Base-by-base conservation (phyloP, 495 filamentous ascomycete genomes). In the Pyrenula massariospora region DNA sequence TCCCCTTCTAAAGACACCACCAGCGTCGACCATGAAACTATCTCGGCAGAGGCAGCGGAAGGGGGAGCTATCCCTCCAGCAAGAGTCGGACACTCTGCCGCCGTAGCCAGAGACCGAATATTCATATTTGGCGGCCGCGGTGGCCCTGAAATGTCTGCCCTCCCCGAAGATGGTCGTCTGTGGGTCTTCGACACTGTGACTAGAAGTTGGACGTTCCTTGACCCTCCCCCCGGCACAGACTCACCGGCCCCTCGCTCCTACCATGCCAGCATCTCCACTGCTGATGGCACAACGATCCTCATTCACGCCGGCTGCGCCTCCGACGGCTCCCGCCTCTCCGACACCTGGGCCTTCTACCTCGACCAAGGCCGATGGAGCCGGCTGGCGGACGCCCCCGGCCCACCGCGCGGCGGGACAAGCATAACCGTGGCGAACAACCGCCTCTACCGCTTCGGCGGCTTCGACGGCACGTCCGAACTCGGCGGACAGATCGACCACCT, bases 261-360 rank as follows among this genome's bases (percentile, higher is more conserved):
- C 54, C 75, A 80, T 60, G 58, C 73, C 5, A 74, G 65, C 53
- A 57, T 67, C 31, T 58, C 66, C 2, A 59, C 62, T 10, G 58
- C 51, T 25, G 67, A 81, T 36, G 79, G 79, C 3, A 70, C 73
- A 25, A 77, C 69, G 0, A 66, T 93, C 31, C 84, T 84, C 63
- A 65, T 93, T 15, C 87, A 91, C 60, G 87, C 83, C 5, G 88
- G 88, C 0, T 87, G 84, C 60, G 75, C 79, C 0, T 70, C 77
- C 2, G 76, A 72, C 8, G 80, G 74, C 15, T 8, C 31, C 31
- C 70, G 84, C 12, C 70, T 84, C 1, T 66, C 72, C 2, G 88
- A 91, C 66, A 63, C 89, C 0, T 91, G 88, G 88, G 76, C 79
- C 0, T 91, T 90, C 63, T 79, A 83, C 62, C 59, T 90, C 10